Evolutionary conservation across 106 monocot species (phyloP), one percentile per base, ranked within the genome.

Genomic region (Dendrobium chrysotoxum): DNA sequence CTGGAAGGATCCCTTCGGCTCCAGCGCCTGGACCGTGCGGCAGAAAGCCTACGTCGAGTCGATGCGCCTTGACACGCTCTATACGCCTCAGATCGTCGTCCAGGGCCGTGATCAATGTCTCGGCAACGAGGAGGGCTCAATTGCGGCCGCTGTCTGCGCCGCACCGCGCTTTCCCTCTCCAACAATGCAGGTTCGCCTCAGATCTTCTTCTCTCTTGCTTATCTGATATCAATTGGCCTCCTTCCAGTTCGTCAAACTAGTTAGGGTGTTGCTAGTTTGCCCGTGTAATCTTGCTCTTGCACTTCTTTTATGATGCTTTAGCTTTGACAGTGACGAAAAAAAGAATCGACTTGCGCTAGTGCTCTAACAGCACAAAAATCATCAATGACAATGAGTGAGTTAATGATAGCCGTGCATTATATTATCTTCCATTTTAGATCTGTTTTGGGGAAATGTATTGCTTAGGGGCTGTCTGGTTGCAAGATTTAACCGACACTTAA

Each of bases 1-100:
- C 20, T 96, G 96, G 96, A 92, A 93, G 91, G 96, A 96, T 72
- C 91, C 90, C 0, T 96, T 90, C 80, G 96, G 84, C 7, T 88
- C 88, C 25, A 96, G 91, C 87, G 75, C 61, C 9, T 96, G 93
- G 93, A 91, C 96, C 4, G 96, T 96, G 58, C 83, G 96, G 55
- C 96, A 96, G 87, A 96, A 96, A 91, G 85, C 93, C 13, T 91
- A 88, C 78, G 96, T 92, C 65, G 93, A 93, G 85, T 42, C 85
- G 18, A 78, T 96, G 66, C 67, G 87, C 45, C 88, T 96, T 38
- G 96, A 96, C 85, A 90, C 91, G 75, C 84, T 96, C 20, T 92
- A 90, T 86, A 96, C 96, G 70, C 96, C 96, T 55, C 93, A 93
- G 84, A 85, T 85, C 25, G 91, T 96, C 28, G 89, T 96, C 13